These are phyloP conservation scores for Sugiyamaella novakii DNA, from an alignment of 1,139 yeast species.

Conservation along the genomic window DNA sequence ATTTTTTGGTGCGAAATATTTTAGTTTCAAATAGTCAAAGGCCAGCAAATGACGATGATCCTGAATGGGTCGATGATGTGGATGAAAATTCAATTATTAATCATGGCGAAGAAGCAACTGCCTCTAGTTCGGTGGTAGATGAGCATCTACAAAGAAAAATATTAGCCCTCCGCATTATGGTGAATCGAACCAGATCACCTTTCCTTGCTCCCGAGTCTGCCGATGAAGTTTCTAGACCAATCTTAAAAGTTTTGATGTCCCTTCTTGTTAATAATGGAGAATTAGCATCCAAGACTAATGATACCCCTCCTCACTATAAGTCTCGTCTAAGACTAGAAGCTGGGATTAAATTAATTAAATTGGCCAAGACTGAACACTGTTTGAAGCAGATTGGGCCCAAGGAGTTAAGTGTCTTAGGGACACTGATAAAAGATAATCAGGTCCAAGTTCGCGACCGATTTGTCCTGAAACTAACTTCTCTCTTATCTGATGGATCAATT, in stretches of 20 bases:
- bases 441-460: constrained; percentile 59
- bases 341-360: constrained; percentile 63
- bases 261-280: constrained; percentile 83
- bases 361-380: constrained; percentile 60
- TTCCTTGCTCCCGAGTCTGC: constrained; percentile 44
- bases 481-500: constrained; percentile 54
- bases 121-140: constrained; percentile 31
- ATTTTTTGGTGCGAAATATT: constrained; percentile 61
- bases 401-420: constrained; percentile 56
- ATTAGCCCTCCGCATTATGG: constrained; percentile 59
- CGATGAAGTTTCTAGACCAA: constrained; percentile 56
- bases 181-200: constrained; percentile 59
- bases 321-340: constrained; percentile 68
- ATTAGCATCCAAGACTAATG: constrained; percentile 52
- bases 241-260: constrained; percentile 61
- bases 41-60: constrained; percentile 29
- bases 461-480: constrained; percentile 54
- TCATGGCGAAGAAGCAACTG: neutral
- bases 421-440: constrained; percentile 68
- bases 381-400: constrained; percentile 56
- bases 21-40: constrained; percentile 51
- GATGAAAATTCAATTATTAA: constrained; percentile 37
- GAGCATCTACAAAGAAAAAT: constrained; percentile 44
- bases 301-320: constrained; percentile 64
- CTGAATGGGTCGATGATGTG: constrained; percentile 29